Evolutionary conservation across 257 asterid species (phyloP).

Genomic region (Solanum arcanum): DNA sequence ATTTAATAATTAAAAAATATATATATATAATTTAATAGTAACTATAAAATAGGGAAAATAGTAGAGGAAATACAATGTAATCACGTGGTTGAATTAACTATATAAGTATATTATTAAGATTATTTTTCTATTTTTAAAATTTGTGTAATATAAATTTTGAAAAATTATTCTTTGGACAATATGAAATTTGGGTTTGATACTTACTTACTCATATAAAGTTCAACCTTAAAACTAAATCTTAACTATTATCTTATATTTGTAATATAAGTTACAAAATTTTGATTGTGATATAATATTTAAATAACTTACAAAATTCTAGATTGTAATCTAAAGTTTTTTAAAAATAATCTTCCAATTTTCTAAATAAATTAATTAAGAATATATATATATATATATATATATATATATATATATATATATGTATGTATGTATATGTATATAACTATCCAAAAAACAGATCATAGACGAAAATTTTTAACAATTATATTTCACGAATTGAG

Average conservation of each 20-base stretch:
- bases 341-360: too few relatives aligned
- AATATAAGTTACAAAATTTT: not conserved
- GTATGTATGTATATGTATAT: too few relatives aligned
- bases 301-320: too few relatives aligned
- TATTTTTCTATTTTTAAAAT: not conserved
- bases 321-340: too few relatives aligned
- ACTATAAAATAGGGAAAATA: too few relatives aligned
- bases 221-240: not conserved
- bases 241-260: not conserved
- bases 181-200: not conserved
- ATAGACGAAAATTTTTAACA: too few relatives aligned
- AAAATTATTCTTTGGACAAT: not conserved
- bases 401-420: too few relatives aligned
- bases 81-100: not conserved
- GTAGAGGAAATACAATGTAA: not conserved
- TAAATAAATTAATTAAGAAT: too few relatives aligned
- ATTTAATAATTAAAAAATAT: too few relatives aligned
- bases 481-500: not conserved
- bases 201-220: not conserved
- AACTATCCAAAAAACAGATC: not conserved
- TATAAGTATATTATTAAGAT: not conserved
- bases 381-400: too few relatives aligned
- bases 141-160: not conserved
- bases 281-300: not conserved
- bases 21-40: too few relatives aligned